phyloP scores from a whole-genome alignment of 208 protist genomes.

The Perkinsela sp. region DNA sequence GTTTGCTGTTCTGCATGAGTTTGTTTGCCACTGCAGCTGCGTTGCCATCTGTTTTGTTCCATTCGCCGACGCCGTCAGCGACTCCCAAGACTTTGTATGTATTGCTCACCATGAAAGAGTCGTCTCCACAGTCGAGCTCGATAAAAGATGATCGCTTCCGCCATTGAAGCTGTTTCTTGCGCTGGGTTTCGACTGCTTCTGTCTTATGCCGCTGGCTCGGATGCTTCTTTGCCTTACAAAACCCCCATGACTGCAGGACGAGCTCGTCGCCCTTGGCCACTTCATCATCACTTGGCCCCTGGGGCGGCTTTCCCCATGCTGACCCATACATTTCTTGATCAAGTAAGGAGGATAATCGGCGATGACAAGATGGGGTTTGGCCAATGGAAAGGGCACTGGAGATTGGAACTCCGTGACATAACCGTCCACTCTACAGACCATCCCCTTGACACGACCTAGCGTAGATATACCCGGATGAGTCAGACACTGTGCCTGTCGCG shows the following conservation, averaged over 20 bases:
- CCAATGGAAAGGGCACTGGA: background rate
- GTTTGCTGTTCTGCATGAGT: constrained; percentile 64
- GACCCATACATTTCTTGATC: background rate
- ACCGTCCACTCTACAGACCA: background rate
- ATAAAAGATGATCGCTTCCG: constrained; percentile 54
- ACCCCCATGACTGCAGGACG: constrained; percentile 61
- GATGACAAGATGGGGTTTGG: too few relatives aligned
- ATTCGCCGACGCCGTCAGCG: constrained; percentile 66
- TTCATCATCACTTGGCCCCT: constrained; percentile 27
- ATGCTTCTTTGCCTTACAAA: constrained; percentile 50
- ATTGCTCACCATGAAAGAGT: constrained; percentile 69
- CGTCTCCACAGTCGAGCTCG: constrained; percentile 67
- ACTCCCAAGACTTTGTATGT: constrained; percentile 62
- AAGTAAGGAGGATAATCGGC: background rate
- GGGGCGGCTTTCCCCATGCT: constrained; percentile 25
- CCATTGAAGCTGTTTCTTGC: constrained; percentile 25
- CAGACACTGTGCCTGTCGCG: background rate
- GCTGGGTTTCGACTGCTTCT: constrained; percentile 35
- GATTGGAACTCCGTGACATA: background rate
- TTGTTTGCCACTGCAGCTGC: constrained; percentile 39
- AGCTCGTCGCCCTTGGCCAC: constrained; percentile 31
- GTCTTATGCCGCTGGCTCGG: constrained; percentile 33
- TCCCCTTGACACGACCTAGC: background rate
- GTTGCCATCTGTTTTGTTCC: constrained; percentile 47
- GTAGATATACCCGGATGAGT: too few relatives aligned